These are phyloP conservation scores for Clarireedia monteithiana DNA, from an alignment of 2,329 filamentous ascomycete genomes.

Conservation along the genomic window DNA sequence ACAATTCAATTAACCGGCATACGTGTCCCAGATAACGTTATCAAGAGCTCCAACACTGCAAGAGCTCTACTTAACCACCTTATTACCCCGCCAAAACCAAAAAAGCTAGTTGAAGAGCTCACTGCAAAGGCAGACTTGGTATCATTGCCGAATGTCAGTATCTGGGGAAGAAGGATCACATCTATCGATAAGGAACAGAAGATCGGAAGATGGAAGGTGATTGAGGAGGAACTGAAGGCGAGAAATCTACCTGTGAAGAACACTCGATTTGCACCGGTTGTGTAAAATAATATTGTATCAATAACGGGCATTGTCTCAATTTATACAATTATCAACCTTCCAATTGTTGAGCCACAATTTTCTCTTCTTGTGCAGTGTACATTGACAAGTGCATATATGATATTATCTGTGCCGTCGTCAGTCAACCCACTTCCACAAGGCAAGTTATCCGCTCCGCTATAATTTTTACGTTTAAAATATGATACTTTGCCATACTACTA, in stretches of 20 bases:
- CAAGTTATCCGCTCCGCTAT: too few species aligned
- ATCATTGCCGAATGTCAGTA: constrained; percentile 59
- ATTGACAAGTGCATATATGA: too few species aligned
- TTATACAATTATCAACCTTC: too few species aligned
- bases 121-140: constrained; percentile 37
- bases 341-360: too few species aligned
- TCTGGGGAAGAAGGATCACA: constrained; percentile 58
- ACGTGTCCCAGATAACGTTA: constrained; percentile 61
- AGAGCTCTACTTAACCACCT: constrained; percentile 47
- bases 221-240: constrained; percentile 59
- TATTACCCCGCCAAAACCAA: constrained; percentile 45
- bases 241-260: neutral
- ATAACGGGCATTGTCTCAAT: neutral
- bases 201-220: constrained; percentile 72
- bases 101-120: constrained; percentile 57
- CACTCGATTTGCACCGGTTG: neutral
- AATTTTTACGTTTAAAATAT: too few species aligned
- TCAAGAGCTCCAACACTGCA: constrained; percentile 48
- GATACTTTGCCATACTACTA: too few species aligned
- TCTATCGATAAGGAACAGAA: constrained; percentile 64
- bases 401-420: too few species aligned
- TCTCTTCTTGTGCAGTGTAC: too few species aligned
- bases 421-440: too few species aligned
- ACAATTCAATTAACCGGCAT: constrained; percentile 74
- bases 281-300: neutral